A percentile compares a stretch with the other conserved stretches of the same genome.
Evolutionary conservation across 2,329 filamentous ascomycete species (phyloP).

Genomic region (Alternaria brassicae): DNA sequence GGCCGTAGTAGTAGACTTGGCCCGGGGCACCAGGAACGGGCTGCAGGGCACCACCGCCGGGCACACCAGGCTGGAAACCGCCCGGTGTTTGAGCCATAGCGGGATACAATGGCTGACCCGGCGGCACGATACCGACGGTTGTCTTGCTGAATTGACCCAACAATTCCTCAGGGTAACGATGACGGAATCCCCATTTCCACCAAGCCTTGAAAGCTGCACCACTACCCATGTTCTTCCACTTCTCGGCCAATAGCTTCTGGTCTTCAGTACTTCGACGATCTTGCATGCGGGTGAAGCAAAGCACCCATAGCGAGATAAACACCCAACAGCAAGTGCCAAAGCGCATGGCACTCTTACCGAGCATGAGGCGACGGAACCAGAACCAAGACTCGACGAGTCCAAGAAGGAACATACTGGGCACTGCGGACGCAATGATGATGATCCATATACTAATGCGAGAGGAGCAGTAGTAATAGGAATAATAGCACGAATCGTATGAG

Average conservation of each 20-base stretch:
- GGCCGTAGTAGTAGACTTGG: slow-evolving; percentile 35
- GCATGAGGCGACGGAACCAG: slow-evolving; percentile 48
- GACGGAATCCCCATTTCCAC: slow-evolving; percentile 43
- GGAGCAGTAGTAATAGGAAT: slow-evolving; percentile 26
- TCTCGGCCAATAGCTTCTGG: slow-evolving; percentile 38
- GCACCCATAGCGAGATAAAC: slow-evolving; percentile 37
- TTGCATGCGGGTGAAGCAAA: slow-evolving; percentile 45
- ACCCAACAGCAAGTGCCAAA: slow-evolving; percentile 45
- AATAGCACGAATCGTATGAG: slow-evolving; percentile 13
- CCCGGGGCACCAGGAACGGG: slow-evolving; percentile 19
- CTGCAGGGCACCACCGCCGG: background rate
- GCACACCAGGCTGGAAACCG: slow-evolving; percentile 11
- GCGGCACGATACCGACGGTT: slow-evolving; percentile 40
- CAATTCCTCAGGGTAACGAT: slow-evolving; percentile 37
- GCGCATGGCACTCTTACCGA: slow-evolving; percentile 39
- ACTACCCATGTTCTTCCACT: slow-evolving; percentile 38
- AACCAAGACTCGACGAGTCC: slow-evolving; percentile 44
- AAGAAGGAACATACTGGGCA: slow-evolving; percentile 41
- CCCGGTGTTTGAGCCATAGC: slow-evolving; percentile 32
- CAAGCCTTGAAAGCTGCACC: slow-evolving; percentile 43
- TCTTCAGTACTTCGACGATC: slow-evolving; percentile 40
- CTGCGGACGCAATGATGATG: slow-evolving; percentile 38
- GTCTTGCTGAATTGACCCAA: slow-evolving; percentile 41
- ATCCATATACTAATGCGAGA: slow-evolving; percentile 29
- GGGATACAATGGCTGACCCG: slow-evolving; percentile 33